Base-by-base conservation (phyloP, 2,329 filamentous ascomycete genomes). In the Cercospora sp. region DNA sequence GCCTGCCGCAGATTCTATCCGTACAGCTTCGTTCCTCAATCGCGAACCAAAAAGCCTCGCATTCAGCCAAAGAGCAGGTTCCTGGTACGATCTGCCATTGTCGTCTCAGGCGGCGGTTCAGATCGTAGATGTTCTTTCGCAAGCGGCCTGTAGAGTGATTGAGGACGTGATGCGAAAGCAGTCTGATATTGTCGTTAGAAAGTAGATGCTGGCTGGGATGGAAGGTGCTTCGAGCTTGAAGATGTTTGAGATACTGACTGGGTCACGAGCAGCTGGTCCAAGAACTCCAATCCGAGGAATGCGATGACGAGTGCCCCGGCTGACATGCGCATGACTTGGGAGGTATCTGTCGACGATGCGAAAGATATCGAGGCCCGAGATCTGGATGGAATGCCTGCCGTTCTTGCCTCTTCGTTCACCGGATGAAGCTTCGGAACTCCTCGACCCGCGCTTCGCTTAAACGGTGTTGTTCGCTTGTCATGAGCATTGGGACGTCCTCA, bases 21-120 rank as follows among this genome's bases (percentile, higher is more conserved):
- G 49, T 59, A 24, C 62, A 64, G 62, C 28, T 64, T 7, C 51
- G 51, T 24, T 58, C 21, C 13, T 64, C 62, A 30, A 64, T 34
- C 10, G 62, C 62, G 37, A 64, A 64, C 62, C 62, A 64, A 13
- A 57, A 64, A 3, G 62, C 62, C 32, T 58, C 62, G 37, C 62
- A 64, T 40, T 64, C 62, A 8, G 34, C 62, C 51, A 64, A 3
- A 6, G 49, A 57, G 37, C 62, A 64, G 1, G 62, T 64, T 6
- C 62, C 62, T 1, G 62, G 62, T 16, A 64, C 62, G 34, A 64
- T 64, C 51, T 57, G 49, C 62, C 49, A 58, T 58, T 58, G 26
- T 26, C 62, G 51, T 40, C 62, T 34, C 51, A 58, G 9, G 24
- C 37, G 62, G 6, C 62, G 62, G 32, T 40, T 37, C 18, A 64